Percentiles rank a stretch among this genome's conserved stretches.
Evolutionary conservation across 208 protist genomes (phyloP).

Genomic region (Endotrypanum monterogeii): DNA sequence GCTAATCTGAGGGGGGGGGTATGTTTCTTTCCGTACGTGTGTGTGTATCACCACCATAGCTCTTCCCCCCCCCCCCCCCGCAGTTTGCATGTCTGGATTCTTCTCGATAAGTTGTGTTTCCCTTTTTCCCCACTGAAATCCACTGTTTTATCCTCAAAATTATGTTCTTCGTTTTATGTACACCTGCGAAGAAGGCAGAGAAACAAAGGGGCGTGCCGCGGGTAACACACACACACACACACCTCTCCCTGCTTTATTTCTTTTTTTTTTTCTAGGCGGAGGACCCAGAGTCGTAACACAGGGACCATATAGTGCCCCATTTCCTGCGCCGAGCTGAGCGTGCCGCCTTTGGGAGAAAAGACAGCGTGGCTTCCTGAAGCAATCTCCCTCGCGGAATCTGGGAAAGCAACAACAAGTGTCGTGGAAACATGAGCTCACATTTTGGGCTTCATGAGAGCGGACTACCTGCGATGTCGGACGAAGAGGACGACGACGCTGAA

Average conservation of each 20-base stretch:
- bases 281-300: too few relatives aligned
- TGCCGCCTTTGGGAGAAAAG: not conserved
- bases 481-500: constrained; percentile 20
- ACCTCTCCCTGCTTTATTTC: not conserved
- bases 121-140: too few relatives aligned
- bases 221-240: not conserved
- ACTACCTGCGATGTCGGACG: constrained; percentile 26
- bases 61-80: too few relatives aligned
- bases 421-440: not conserved
- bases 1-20: not conserved
- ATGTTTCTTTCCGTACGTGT: not conserved
- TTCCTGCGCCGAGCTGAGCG: too few relatives aligned
- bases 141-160: too few relatives aligned
- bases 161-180: not conserved
- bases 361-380: not conserved
- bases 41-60: too few relatives aligned
- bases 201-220: too few relatives aligned
- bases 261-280: too few relatives aligned
- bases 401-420: not conserved
- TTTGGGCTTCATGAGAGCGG: constrained; percentile 1
- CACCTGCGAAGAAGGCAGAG: not conserved
- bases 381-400: not conserved
- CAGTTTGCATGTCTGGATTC: too few relatives aligned
- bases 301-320: too few relatives aligned
- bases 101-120: too few relatives aligned